A percentile compares a stretch with the other conserved stretches of the same genome.
Conservation (phyloP, 805 yeast species). For the Yamadazyma sp. region DNA sequence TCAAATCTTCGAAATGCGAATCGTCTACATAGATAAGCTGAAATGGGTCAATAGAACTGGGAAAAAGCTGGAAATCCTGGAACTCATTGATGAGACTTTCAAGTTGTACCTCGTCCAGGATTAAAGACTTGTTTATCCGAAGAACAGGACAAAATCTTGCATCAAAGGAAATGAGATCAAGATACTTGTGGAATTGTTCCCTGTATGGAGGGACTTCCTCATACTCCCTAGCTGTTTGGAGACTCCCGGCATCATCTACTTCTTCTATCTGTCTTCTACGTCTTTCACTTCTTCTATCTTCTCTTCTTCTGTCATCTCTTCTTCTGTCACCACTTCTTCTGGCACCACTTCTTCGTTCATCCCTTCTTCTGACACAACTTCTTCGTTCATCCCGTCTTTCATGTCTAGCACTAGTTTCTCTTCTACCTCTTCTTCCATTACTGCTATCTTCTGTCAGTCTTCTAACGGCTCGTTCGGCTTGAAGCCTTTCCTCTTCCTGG, state of each 20-base stretch:
- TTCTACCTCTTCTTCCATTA: conserved; percentile 17
- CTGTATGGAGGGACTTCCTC: conserved; percentile 27
- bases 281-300: conserved; percentile 22
- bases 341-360: not conserved
- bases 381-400: conserved; percentile 7
- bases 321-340: conserved; percentile 1
- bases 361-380: conserved; percentile 1
- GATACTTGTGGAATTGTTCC: conserved; percentile 23
- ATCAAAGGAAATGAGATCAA: conserved; percentile 28
- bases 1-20: conserved; percentile 22
- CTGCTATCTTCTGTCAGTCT: conserved; percentile 17
- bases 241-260: conserved; percentile 1
- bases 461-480: conserved; percentile 15
- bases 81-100: conserved; percentile 18
- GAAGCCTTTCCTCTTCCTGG: not conserved
- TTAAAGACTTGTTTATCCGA: conserved; percentile 22
- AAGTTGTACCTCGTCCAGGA: conserved; percentile 15
- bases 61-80: conserved; percentile 21
- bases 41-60: conserved; percentile 23
- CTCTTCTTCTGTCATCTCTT: conserved; percentile 9
- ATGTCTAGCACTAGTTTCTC: conserved; percentile 1
- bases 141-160: conserved; percentile 26
- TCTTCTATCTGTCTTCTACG: not conserved
- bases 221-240: not conserved
- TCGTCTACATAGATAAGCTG: conserved; percentile 26